phyloP scores from a whole-genome alignment of 768 basidiomycete genomes.

The Neoboletus subvelutipes region DNA sequence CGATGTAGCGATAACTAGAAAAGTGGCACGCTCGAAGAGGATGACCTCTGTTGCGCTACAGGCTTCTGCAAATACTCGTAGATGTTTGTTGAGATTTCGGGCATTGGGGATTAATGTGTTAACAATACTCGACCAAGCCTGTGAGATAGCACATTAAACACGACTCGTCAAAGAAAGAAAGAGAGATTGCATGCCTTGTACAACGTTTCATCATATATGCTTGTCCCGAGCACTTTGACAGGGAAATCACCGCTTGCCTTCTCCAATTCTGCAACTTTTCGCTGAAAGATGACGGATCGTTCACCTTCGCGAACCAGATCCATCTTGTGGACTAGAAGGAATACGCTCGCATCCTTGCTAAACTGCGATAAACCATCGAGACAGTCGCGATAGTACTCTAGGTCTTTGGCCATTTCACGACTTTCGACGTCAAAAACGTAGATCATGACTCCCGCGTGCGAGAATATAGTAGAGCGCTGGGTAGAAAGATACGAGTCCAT shows the following conservation, averaged over 20 bases:
- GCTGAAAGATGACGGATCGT: conserved; percentile 57
- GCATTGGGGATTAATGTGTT: conserved; percentile 96
- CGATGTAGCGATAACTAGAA: conserved; percentile 93
- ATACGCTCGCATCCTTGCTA: conserved; percentile 82
- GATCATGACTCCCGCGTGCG: conserved; percentile 95
- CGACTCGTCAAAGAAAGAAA: conserved; percentile 3
- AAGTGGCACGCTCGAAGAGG: conserved; percentile 95
- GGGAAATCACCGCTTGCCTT: conserved; percentile 59
- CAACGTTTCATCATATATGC: conserved; percentile 95
- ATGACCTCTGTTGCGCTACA: conserved; percentile 93
- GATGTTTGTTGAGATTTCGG: conserved; percentile 80
- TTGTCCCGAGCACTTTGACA: conserved; percentile 85
- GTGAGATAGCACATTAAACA: conserved; percentile 6
- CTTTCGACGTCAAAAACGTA: conserved; percentile 98
- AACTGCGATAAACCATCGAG: conserved; percentile 76
- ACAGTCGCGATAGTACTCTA: conserved; percentile 91
- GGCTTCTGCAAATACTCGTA: conserved; percentile 81
- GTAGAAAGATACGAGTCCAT: conserved; percentile 95
- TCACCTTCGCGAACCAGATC: conserved; percentile 74
- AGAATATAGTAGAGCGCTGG: conserved; percentile 92
- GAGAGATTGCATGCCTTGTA: conserved; percentile 65
- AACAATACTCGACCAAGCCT: conserved; percentile 99
- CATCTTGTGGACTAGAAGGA: conserved; percentile 97
- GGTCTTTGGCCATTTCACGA: conserved; percentile 79
- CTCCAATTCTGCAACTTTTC: conserved; percentile 72